Conservation (phyloP, 2,329 filamentous ascomycete species). For the Penicillium sp. region DNA sequence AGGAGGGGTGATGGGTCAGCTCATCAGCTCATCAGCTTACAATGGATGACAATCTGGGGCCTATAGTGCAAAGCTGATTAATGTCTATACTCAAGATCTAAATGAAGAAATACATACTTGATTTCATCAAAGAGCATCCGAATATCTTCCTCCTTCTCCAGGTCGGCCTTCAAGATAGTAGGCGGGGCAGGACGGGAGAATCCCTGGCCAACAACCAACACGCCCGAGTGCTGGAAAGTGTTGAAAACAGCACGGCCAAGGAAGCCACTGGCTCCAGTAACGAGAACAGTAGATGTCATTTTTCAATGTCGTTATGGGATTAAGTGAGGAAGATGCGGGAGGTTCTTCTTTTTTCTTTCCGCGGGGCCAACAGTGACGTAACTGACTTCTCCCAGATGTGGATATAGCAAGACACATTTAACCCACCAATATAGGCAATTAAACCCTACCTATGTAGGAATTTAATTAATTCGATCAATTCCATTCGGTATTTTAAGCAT, state of each 20-base stretch:
- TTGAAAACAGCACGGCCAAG: conserved; percentile 75
- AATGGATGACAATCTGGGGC: conserved; percentile 76
- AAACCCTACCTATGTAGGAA: neutral
- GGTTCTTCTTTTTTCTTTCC: neutral
- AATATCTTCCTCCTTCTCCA: conserved; percentile 48
- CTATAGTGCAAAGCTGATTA: conserved; percentile 41
- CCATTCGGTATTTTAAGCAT: neutral
- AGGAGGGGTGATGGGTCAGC: neutral
- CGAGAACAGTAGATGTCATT: conserved; percentile 58
- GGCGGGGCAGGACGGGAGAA: conserved; percentile 70
- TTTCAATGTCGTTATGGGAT: neutral
- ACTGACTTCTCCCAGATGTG: conserved; percentile 15
- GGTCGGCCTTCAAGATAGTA: conserved; percentile 59
- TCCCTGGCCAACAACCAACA: conserved; percentile 70
- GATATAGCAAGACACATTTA: neutral
- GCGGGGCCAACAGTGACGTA: conserved; percentile 23
- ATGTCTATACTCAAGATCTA: neutral
- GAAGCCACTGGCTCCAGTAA: conserved; percentile 82
- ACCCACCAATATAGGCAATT: neutral
- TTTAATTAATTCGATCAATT: neutral
- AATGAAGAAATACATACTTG: conserved; percentile 41
- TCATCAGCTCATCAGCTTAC: conserved; percentile 51
- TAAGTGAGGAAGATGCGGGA: neutral
- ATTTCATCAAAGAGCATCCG: conserved; percentile 50
- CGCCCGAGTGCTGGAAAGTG: conserved; percentile 65